phyloP scores from a whole-genome alignment of 169 alveolate genomes.

The Eimeria praecox region DNA sequence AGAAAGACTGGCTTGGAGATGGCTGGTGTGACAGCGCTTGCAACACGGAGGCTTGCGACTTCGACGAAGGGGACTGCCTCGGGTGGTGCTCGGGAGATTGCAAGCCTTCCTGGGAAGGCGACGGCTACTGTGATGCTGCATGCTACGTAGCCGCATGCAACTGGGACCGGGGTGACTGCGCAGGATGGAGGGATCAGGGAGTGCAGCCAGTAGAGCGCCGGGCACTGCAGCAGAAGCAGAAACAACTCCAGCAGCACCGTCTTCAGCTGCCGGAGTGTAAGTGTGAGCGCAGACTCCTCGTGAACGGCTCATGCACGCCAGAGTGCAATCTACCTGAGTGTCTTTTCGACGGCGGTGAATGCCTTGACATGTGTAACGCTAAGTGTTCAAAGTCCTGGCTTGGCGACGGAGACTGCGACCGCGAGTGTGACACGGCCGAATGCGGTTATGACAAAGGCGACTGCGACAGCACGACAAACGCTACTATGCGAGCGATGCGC shows the following conservation, averaged over 20 bases:
- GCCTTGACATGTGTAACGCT: slow-evolving; percentile 84
- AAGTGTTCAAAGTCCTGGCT: slow-evolving; percentile 87
- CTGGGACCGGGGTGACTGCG: slow-evolving; percentile 88
- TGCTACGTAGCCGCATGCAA: slow-evolving; percentile 86
- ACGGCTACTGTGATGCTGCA: slow-evolving; percentile 87
- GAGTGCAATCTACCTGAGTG: slow-evolving; percentile 87
- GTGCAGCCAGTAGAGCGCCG: slow-evolving; percentile 54
- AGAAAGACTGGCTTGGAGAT: slow-evolving; percentile 86
- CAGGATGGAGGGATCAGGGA: slow-evolving; percentile 75
- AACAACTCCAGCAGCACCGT: slow-evolving; percentile 40
- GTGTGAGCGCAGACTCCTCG: slow-evolving; percentile 84
- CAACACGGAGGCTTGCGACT: slow-evolving; percentile 84
- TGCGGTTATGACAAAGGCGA: slow-evolving; percentile 88
- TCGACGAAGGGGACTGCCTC: slow-evolving; percentile 86
- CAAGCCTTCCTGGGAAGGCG: slow-evolving; percentile 88
- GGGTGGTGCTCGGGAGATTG: slow-evolving; percentile 89
- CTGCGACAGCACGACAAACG: slow-evolving; percentile 80
- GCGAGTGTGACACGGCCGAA: slow-evolving; percentile 85
- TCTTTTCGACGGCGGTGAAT: slow-evolving; percentile 86
- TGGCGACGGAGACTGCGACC: slow-evolving; percentile 89
- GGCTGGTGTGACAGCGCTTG: slow-evolving; percentile 89
- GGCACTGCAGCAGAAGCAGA: slow-evolving; percentile 57
- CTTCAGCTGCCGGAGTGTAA: slow-evolving; percentile 84
- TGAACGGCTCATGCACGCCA: slow-evolving; percentile 87
- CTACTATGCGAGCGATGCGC: slow-evolving; percentile 1